Percentiles rank a stretch among this genome's conserved stretches.
phyloP scores from a whole-genome alignment of 352 stramenopile genomes.

The Aphanomyces euteiches region DNA sequence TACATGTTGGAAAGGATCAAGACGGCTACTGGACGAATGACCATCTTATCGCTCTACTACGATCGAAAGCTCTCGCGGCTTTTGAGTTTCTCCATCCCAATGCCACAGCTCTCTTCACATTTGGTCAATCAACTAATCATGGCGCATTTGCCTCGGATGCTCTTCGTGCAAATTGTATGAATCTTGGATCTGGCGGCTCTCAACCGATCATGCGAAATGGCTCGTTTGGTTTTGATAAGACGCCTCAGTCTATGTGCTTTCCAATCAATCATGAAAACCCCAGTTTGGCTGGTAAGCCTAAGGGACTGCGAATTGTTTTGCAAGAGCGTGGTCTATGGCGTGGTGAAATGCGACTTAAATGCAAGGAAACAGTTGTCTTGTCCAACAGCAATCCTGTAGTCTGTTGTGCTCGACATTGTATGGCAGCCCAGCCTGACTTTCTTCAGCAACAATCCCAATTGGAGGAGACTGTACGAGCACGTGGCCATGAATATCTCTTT shows the following conservation, averaged over 20 bases:
- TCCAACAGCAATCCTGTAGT: neutral
- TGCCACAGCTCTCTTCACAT: conserved; percentile 4
- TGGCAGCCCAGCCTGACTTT: conserved; percentile 8
- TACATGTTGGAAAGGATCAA: neutral
- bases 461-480: neutral
- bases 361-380: neutral
- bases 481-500: conserved; percentile 1
- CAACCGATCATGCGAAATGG: neutral
- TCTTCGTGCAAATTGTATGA: neutral
- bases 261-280: neutral
- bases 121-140: conserved; percentile 11
- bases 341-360: neutral
- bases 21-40: conserved; percentile 15
- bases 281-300: neutral
- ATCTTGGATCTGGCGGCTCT: neutral
- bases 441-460: neutral
- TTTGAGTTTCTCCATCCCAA: neutral
- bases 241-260: neutral
- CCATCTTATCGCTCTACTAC: neutral
- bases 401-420: conserved; percentile 3
- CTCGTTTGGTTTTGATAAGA: neutral
- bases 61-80: neutral
- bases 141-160: conserved; percentile 4
- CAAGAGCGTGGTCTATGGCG: neutral
- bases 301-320: neutral